phyloP scores from a whole-genome alignment of 192 early-diverging fungal genomes.

The Umbelopsis isabellina region DNA sequence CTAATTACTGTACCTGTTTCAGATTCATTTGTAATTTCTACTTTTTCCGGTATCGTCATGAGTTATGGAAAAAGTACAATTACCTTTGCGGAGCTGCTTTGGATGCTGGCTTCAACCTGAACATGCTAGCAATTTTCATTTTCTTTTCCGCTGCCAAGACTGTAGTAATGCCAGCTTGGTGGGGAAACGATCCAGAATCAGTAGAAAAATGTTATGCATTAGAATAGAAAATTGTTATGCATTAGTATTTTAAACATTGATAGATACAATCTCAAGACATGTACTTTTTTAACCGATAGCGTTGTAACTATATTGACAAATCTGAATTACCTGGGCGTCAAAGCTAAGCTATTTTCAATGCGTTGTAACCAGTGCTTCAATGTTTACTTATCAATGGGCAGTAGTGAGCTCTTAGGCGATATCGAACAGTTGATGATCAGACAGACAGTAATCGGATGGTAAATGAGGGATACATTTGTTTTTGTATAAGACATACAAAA shows the following conservation, averaged over 20 bases:
- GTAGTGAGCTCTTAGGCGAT: too few relatives aligned
- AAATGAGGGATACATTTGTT: neutral
- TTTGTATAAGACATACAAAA: neutral
- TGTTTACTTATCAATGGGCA: too few relatives aligned
- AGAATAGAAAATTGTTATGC: slow-evolving; percentile 46
- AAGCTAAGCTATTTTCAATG: too few relatives aligned
- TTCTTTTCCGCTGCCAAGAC: slow-evolving; percentile 49
- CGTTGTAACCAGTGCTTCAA: too few relatives aligned
- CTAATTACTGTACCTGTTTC: neutral
- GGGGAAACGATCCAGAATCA: slow-evolving; percentile 50
- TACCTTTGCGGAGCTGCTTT: slow-evolving; percentile 42
- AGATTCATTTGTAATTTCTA: slow-evolving; percentile 48
- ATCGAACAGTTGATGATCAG: too few relatives aligned
- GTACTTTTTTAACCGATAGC: too few relatives aligned
- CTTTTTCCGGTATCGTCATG: slow-evolving; percentile 46
- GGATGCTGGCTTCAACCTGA: slow-evolving; percentile 42
- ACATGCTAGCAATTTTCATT: slow-evolving; percentile 47
- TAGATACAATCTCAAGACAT: too few relatives aligned
- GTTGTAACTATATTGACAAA: too few relatives aligned
- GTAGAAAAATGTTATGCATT: slow-evolving; percentile 52
- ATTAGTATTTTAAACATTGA: neutral
- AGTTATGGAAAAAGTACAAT: slow-evolving; percentile 47
- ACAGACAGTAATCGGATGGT: too few relatives aligned
- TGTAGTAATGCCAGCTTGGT: slow-evolving; percentile 55
- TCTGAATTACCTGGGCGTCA: too few relatives aligned